Conservation (phyloP, 805 yeast species). For the Grigorovia transvaalensis region DNA sequence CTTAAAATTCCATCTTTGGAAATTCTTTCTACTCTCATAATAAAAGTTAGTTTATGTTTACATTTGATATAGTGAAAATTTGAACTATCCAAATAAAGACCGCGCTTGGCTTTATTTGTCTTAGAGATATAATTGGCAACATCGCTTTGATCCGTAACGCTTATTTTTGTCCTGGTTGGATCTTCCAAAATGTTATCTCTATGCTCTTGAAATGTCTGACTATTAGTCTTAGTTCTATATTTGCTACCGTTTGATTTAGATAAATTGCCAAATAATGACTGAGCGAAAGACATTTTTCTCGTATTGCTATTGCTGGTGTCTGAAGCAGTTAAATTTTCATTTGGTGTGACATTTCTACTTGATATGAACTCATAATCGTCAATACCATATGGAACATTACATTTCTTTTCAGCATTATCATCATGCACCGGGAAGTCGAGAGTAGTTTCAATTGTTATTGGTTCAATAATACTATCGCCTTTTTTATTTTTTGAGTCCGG, state of each 20-base stretch:
- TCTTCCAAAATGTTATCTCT: not conserved
- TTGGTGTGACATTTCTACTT: not conserved
- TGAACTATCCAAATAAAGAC: conserved; percentile 49
- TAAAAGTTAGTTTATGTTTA: conserved; percentile 59
- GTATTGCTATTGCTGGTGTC: not conserved
- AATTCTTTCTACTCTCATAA: conserved; percentile 56
- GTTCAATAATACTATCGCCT: conserved; percentile 14
- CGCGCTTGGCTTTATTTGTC: conserved; percentile 22
- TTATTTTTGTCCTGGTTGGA: not conserved
- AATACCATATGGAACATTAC: conserved; percentile 23
- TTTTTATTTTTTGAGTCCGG: conserved; percentile 28
- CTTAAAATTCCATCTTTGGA: conserved; percentile 42
- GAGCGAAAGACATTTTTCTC: conserved; percentile 1
- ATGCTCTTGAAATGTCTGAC: not conserved
- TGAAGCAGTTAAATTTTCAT: not conserved
- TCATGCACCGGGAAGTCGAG: conserved; percentile 22
- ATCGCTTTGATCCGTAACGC: not conserved
- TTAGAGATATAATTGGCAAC: conserved; percentile 15
- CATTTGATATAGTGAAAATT: conserved; percentile 54
- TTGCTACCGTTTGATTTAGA: not conserved
- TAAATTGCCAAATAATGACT: conserved; percentile 1
- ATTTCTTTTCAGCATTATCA: not conserved
- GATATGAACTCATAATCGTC: conserved; percentile 13
- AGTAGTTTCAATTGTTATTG: conserved; percentile 20
- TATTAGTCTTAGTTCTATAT: not conserved